Evolutionary conservation across 139 green algal genomes (phyloP).

Genomic region (Micractinium conductrix): DNA sequence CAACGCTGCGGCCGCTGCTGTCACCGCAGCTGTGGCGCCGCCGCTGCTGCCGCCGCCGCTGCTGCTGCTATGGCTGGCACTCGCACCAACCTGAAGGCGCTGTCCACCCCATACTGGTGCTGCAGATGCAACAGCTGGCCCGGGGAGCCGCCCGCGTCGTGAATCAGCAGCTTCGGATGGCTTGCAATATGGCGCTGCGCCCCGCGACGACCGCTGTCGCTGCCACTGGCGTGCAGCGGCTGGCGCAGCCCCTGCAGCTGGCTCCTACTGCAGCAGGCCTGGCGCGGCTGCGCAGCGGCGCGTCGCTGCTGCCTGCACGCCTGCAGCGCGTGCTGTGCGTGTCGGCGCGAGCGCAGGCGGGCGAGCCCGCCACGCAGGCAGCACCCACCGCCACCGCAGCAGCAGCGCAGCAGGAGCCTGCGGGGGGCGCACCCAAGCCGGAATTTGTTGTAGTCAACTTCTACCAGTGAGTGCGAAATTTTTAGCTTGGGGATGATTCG

Average conservation of each 20-base stretch:
- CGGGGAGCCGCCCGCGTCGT: not conserved
- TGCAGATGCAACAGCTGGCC: constrained; percentile 26
- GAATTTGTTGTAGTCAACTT: constrained; percentile 90
- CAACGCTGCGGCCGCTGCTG: no score
- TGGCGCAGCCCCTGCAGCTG: not conserved
- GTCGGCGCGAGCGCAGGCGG: not conserved
- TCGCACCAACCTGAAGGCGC: no score
- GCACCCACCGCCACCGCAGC: not conserved
- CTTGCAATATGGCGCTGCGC: not conserved
- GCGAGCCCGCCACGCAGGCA: not conserved
- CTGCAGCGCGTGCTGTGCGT: not conserved
- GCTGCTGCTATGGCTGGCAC: no score
- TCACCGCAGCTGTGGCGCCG: no score
- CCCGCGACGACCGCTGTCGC: not conserved
- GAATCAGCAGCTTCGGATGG: not conserved
- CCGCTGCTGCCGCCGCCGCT: no score
- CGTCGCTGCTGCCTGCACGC: not conserved
- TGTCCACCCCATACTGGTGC: no score
- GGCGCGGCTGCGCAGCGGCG: not conserved
- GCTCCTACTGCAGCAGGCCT: no score
- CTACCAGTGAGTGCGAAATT: no score
- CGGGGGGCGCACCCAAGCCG: not conserved
- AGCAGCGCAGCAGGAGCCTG: not conserved
- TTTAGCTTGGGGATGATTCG: no score
- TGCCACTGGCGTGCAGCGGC: not conserved